phyloP scores from a whole-genome alignment of 148 eudicot species.

The Mesembryanthemum crystallinum region DNA sequence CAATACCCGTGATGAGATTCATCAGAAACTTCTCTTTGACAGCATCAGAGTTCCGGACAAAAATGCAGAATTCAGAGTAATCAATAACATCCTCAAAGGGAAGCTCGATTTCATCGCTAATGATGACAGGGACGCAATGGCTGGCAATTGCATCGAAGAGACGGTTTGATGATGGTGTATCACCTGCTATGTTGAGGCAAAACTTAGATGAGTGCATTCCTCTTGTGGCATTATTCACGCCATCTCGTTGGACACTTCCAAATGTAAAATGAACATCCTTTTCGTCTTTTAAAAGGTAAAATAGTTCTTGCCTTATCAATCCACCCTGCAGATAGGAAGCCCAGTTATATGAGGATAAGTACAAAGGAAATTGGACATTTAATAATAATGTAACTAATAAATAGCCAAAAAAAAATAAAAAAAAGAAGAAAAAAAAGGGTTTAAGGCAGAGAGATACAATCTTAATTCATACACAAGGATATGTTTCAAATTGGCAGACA shows the following conservation, averaged over 20 bases:
- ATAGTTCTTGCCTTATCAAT: constrained; percentile 71
- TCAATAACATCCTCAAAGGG: constrained; percentile 83
- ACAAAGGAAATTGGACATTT: not conserved
- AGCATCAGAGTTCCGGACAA: constrained; percentile 74
- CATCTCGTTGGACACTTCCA: constrained; percentile 71
- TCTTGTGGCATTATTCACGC: constrained; percentile 53
- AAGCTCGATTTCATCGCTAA: constrained; percentile 91
- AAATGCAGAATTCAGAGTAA: constrained; percentile 81
- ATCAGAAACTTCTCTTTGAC: constrained; percentile 59
- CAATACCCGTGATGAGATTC: constrained; percentile 58
- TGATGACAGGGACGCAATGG: constrained; percentile 92
- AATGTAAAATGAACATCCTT: constrained; percentile 84
- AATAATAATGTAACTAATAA: not conserved
- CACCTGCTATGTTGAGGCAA: constrained; percentile 97
- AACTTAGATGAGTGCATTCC: constrained; percentile 93
- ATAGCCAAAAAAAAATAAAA: not conserved
- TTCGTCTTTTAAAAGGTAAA: constrained; percentile 68
- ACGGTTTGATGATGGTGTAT: constrained; percentile 94
- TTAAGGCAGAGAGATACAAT: too few species aligned
- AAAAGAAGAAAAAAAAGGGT: too few species aligned
- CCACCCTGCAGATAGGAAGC: constrained; percentile 64
- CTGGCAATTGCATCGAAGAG: constrained; percentile 92
- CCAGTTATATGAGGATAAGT: not conserved
- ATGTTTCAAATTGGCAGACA: not conserved
- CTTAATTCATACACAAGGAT: too few species aligned